Conservation (phyloP, 495 filamentous ascomycete species). For the Aspergillus sclerotiicarbonarius region DNA sequence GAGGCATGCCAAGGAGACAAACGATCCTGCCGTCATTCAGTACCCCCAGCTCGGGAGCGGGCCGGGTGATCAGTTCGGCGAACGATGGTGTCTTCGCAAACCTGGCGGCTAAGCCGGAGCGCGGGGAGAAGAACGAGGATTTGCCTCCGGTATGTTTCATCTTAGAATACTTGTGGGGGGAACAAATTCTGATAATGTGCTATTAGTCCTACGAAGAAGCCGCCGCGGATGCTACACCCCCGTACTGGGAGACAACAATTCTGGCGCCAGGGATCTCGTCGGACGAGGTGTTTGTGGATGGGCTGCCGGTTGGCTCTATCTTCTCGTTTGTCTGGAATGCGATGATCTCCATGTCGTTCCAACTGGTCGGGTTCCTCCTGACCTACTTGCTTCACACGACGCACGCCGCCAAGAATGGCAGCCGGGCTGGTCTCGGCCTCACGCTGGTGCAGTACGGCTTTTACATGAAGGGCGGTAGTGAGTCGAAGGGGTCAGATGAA, state of each 20-base stretch:
- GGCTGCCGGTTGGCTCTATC: conserved; percentile 89
- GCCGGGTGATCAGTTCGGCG: conserved; percentile 51
- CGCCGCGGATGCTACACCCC: conserved; percentile 91
- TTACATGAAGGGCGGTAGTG: conserved; percentile 71
- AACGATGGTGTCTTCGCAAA: conserved; percentile 98
- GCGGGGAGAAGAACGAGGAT: conserved; percentile 77
- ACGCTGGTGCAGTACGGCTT: conserved; percentile 97
- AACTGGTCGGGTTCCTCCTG: conserved; percentile 92
- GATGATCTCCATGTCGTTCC: conserved; percentile 98
- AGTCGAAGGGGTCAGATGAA: conserved; percentile 45
- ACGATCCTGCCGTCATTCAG: conserved; percentile 53
- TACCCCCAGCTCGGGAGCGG: conserved; percentile 33
- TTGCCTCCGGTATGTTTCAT: conserved; percentile 76
- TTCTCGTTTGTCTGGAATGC: conserved; percentile 98
- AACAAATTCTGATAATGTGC: conserved; percentile 4
- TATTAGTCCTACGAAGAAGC: conserved; percentile 95
- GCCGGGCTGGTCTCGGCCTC: conserved; percentile 88
- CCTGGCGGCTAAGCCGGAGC: conserved; percentile 84
- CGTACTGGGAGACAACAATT: conserved; percentile 99
- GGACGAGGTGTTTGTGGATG: conserved; percentile 95
- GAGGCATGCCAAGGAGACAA: conserved; percentile 40
- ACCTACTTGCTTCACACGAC: conserved; percentile 98
- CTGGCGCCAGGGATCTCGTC: conserved; percentile 80
- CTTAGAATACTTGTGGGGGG: neutral
- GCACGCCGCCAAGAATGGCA: conserved; percentile 96